These are phyloP conservation scores for Venustampulla echinocandica DNA, from an alignment of 495 filamentous ascomycete genomes.

Conservation along the genomic window DNA sequence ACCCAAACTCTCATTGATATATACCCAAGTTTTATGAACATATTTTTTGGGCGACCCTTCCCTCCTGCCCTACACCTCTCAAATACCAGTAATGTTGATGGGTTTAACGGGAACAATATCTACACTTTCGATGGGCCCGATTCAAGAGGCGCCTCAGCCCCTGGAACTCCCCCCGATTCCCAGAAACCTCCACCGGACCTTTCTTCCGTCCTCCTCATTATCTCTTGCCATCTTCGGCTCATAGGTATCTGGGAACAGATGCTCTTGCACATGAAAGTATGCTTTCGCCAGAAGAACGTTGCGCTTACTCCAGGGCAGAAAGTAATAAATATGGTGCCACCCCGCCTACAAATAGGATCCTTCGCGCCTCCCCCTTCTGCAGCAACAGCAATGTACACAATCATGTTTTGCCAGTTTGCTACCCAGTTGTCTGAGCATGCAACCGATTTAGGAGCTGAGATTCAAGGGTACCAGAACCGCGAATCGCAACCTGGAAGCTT, in stretches of 20 bases:
- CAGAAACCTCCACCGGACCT: conserved; percentile 22
- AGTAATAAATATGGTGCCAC: conserved; percentile 13
- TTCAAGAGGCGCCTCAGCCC: background rate
- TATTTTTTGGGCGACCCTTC: conserved; percentile 15
- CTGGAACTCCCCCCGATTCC: background rate
- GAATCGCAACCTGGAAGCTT: background rate
- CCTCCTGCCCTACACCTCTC: too few relatives aligned
- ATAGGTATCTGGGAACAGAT: conserved; percentile 23
- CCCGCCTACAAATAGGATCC: conserved; percentile 26
- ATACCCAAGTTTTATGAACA: conserved; percentile 20
- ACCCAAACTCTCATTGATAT: conserved; percentile 28
- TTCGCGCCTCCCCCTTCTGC: conserved; percentile 24
- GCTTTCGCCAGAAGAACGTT: conserved; percentile 17
- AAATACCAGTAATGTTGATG: background rate
- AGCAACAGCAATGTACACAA: conserved; percentile 27
- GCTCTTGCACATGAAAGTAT: conserved; percentile 22
- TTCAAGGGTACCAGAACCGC: background rate
- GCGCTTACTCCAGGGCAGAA: conserved; percentile 15
- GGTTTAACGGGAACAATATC: background rate
- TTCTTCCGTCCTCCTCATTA: conserved; percentile 26
- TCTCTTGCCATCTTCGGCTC: conserved; percentile 27
- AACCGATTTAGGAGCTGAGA: conserved; percentile 4
- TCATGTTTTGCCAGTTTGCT: conserved; percentile 23
- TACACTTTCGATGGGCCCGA: background rate
- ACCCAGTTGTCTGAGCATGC: conserved; percentile 11